A percentile compares a stretch with the other conserved stretches of the same genome.
phyloP scores from a whole-genome alignment of 140 eudicot genomes.

The Oenanthe javanica region DNA sequence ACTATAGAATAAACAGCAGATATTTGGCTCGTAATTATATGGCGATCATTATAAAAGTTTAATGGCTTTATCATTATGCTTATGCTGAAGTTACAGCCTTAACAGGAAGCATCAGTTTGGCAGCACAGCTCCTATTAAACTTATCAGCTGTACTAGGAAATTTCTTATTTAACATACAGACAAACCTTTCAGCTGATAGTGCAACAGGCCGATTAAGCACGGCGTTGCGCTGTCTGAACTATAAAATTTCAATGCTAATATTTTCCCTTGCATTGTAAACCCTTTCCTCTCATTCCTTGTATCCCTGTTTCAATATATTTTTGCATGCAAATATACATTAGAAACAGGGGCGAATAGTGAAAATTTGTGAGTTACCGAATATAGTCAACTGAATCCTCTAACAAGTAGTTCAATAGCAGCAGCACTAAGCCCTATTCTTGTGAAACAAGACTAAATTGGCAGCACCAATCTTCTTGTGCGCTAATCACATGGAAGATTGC shows the following conservation, averaged over 20 bases:
- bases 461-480: conserved; percentile 13
- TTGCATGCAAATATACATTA: conserved; percentile 13
- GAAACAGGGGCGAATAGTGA: conserved; percentile 11
- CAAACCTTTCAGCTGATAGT: not conserved
- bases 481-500: conserved; percentile 17
- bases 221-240: not conserved
- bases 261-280: conserved; percentile 23
- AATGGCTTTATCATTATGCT: too few species aligned
- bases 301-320: not conserved
- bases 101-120: conserved; percentile 19
- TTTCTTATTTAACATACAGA: conserved; percentile 1
- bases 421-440: conserved; percentile 19
- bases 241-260: conserved; percentile 10
- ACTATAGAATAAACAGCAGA: too few species aligned
- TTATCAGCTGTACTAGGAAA: conserved; percentile 28
- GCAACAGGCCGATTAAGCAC: conserved; percentile 1
- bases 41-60: too few species aligned
- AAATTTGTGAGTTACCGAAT: conserved; percentile 17
- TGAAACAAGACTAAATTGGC: conserved; percentile 26
- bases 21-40: too few species aligned
- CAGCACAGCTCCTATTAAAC: conserved; percentile 16
- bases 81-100: too few species aligned
- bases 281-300: not conserved
- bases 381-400: conserved; percentile 13
- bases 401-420: conserved; percentile 25